A percentile compares a stretch with the other conserved stretches of the same genome.
Evolutionary conservation across 2,329 filamentous ascomycete genomes (phyloP).

Genomic region (Lachnellula cervina): DNA sequence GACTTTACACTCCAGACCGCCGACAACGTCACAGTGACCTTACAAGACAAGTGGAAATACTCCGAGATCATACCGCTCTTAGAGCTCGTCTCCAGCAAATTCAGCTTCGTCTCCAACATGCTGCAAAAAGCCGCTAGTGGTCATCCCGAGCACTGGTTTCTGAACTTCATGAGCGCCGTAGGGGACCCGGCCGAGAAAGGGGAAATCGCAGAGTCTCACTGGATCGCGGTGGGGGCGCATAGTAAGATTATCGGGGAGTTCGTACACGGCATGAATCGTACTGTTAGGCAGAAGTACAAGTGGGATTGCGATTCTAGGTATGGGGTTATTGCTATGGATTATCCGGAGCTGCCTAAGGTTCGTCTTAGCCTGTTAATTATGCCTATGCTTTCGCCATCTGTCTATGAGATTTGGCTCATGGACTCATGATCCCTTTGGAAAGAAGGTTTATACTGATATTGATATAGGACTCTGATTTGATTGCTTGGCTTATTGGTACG

Average conservation of each 20-base stretch:
- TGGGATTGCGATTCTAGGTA: constrained; percentile 24
- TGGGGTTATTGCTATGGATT: constrained; percentile 27
- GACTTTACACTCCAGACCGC: constrained; percentile 46
- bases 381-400: no score
- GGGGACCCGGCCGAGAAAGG: constrained; percentile 33
- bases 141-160: constrained; percentile 31
- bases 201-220: constrained; percentile 39
- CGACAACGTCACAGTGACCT: constrained; percentile 34
- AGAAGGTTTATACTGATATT: no score
- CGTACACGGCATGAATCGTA: constrained; percentile 41
- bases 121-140: constrained; percentile 32
- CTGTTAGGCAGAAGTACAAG: constrained; percentile 31
- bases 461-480: constrained; percentile 33
- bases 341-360: constrained; percentile 25
- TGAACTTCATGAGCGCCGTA: constrained; percentile 42
- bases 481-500: constrained; percentile 36
- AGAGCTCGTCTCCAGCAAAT: constrained; percentile 37
- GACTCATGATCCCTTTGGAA: no score
- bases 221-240: constrained; percentile 41
- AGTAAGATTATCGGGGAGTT: constrained; percentile 36
- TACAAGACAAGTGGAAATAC: constrained; percentile 46
- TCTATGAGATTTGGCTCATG: no score
- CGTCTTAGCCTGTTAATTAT: no score
- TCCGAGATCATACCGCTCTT: constrained; percentile 35
- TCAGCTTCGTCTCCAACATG: constrained; percentile 34